Percentiles rank a stretch among this genome's conserved stretches.
phyloP scores from a whole-genome alignment of 495 filamentous ascomycete genomes.

The Aspergillus cristatus region DNA sequence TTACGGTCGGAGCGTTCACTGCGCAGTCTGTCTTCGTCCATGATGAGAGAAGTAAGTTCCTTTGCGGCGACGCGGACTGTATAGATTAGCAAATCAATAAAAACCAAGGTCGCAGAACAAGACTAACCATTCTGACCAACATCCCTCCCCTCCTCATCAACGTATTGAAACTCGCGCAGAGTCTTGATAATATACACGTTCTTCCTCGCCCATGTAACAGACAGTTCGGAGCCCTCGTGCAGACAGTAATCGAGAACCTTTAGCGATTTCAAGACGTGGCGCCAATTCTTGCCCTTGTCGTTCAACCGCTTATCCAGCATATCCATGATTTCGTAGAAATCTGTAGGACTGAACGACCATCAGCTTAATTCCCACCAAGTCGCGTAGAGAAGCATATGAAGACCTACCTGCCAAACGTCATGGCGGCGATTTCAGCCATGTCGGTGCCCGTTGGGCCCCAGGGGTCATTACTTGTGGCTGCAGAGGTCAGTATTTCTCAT shows the following conservation, averaged over 20 bases:
- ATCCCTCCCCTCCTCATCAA: constrained; percentile 90
- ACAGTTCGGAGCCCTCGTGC: constrained; percentile 92
- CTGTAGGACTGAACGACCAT: constrained; percentile 57
- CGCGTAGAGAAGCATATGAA: neutral
- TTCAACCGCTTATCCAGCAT: constrained; percentile 99
- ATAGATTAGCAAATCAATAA: constrained; percentile 6
- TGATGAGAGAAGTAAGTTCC: constrained; percentile 86
- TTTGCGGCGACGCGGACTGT: constrained; percentile 92
- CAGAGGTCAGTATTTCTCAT: neutral
- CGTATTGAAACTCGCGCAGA: constrained; percentile 87
- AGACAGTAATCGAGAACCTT: constrained; percentile 98
- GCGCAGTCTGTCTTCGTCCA: constrained; percentile 91
- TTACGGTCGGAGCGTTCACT: constrained; percentile 86
- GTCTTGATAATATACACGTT: constrained; percentile 99
- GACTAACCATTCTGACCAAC: constrained; percentile 89
- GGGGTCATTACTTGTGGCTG: constrained; percentile 97
- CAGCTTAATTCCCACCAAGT: constrained; percentile 8
- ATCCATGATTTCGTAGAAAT: constrained; percentile 99
- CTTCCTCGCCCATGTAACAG: constrained; percentile 96
- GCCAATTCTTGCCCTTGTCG: constrained; percentile 99
- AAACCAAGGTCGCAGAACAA: no score
- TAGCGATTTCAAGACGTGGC: constrained; percentile 93
- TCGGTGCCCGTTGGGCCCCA: constrained; percentile 98
- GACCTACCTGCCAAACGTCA: constrained; percentile 92
- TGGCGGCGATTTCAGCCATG: constrained; percentile 96